Percentiles rank a stretch among this genome's conserved stretches.
Conservation (phyloP, 345 rosid species). For the Linum lewisii region DNA sequence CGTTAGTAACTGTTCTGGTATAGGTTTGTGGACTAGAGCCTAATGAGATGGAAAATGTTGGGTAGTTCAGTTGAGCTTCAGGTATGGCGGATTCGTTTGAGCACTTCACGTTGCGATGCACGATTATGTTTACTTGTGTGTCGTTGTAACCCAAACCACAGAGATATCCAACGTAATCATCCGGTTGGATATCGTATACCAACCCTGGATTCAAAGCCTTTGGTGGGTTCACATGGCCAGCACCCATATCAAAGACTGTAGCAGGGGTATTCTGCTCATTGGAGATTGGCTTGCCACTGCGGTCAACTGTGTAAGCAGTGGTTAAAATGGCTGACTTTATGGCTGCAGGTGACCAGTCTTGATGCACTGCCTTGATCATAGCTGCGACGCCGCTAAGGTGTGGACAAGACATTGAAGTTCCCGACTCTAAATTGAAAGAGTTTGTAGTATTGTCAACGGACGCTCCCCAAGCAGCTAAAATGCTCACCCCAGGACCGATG, state of each 20-base stretch:
- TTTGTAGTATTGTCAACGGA: neutral
- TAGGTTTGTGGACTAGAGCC: neutral
- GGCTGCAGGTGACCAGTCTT: neutral
- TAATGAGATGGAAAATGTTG: neutral
- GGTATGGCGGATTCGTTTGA: neutral
- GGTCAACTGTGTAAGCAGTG: too few species aligned
- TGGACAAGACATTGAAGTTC: slow-evolving; percentile 2
- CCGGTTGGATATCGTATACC: neutral
- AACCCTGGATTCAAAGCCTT: neutral
- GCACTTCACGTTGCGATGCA: neutral
- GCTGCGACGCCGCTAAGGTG: neutral
- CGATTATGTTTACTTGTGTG: too few species aligned
- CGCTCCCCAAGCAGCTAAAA: neutral
- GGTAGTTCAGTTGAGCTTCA: neutral
- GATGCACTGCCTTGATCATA: neutral
- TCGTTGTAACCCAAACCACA: too few species aligned
- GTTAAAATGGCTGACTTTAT: too few species aligned
- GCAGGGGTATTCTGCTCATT: neutral
- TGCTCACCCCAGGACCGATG: slow-evolving; percentile 12
- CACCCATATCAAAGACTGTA: neutral
- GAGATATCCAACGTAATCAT: too few species aligned
- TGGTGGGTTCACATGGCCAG: neutral
- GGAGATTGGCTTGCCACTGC: too few species aligned
- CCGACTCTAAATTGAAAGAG: neutral
- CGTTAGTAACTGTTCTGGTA: neutral